Evolutionary conservation across 768 basidiomycete genomes (phyloP), one percentile per base, ranked within the genome.

Genomic region (Imleria badia): DNA sequence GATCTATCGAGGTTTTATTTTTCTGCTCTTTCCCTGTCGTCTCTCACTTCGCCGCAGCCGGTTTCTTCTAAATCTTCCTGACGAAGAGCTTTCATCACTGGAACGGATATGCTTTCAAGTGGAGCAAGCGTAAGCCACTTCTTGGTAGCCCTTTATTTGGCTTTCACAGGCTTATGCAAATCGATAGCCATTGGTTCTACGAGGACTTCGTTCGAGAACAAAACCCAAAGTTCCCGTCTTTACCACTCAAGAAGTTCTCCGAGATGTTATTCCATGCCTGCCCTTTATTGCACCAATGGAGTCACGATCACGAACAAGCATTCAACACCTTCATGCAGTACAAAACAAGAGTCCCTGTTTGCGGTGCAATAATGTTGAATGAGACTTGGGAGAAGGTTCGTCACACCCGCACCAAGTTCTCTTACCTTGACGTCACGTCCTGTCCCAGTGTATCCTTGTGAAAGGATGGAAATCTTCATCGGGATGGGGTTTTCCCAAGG

Each of bases 401-500:
- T 59, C 31, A 31, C 31, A 19, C 46, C 31, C 46, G 20, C 48
- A 48, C 49, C 52, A 19, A 22, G 15, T 48, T 55, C 43, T 50
- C 50, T 49, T 46, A 48, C 63, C 42, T 53, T 51, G 39, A 57
- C 52, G 39, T 39, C 31, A 19, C 20, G 53, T 55, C 58, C 52
- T 41, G 29, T 34, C 52, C 45, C 47, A 98, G 95, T 94, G 92
- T 66, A 79, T 99, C n/a, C 81, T 99, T 55, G 97, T 99, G 54
- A 94, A 97, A 73, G 97, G 97, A 8, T 98, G 93, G 93, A 98
- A 97, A 72, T 85, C 92, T 34, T 91, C 88, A 19, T 91, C 97
- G 3, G 92, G 94, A 8, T 99, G 97, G 97, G 89, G 93, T n/a
- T 99, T 98, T 72, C 97, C 97, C 8, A 91, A 96, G 69, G 97